Evolutionary conservation across 1,284 basidiomycete species (phyloP), one percentile per base, ranked within the genome.

Genomic region (Ganoderma sp.): DNA sequence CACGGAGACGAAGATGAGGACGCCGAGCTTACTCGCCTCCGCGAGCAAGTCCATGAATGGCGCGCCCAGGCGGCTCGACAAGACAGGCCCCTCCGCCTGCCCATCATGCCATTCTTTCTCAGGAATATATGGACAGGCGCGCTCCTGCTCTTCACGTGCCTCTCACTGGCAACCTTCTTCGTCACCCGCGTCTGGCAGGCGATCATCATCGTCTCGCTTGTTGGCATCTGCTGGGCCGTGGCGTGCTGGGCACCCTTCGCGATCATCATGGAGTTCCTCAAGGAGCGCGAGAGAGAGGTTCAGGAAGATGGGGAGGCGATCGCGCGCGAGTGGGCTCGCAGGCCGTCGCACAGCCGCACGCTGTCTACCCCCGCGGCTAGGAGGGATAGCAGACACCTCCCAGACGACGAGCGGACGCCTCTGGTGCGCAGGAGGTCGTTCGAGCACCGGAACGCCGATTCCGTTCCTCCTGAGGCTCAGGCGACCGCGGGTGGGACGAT

Each of bases 191-290:
- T 95, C 0, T 82, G 84, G 76, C 89, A 92, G 85, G 96, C 96
- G 10, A 93, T 92, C 14, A 78, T 90, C 32, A 88, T 93, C 74
- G 93, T 98, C 64, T 90, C 90, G 63, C 78, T 96, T 50, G 89
- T 96, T 17, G 96, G 96, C 52, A 92, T 98, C 50, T 95, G 92
- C 77, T 98, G 96, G 96, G 94, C 95, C 1, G 93, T 98, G 28
- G 94, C 95, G 17, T 95, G 94, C 81, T 98, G 96, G 96, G 94
- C 94, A 65, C 90, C 92, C 3, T 93, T 93, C 71, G 91, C 93
- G 17, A 95, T 97, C 76, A 94, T 97, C 78, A 97, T 97, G 95
- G 95, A 96, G 92, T 89, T 94, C 76, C 81, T 97, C 71, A 95
- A 94, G 81, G 95, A 96, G 78, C 84, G 92, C 71, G 84, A 89